These are phyloP conservation scores for Schwanniomyces vanrijiae DNA, from an alignment of 805 yeast genomes.

Conservation along the genomic window DNA sequence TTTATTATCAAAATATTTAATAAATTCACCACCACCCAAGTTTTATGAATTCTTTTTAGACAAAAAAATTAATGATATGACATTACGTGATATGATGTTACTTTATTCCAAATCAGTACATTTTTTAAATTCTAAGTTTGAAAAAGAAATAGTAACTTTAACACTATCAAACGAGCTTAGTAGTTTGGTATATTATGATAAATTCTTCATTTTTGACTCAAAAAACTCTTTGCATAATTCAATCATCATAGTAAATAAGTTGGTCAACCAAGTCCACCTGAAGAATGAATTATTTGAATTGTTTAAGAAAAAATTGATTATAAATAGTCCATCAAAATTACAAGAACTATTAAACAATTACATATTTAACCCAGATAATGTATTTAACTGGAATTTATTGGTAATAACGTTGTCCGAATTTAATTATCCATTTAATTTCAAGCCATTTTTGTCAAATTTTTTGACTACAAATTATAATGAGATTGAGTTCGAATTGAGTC, in stretches of 20 bases:
- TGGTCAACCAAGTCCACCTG: slow-evolving; percentile 17
- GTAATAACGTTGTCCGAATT: slow-evolving; percentile 49
- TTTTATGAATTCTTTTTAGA: slow-evolving; percentile 20
- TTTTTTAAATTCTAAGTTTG: slow-evolving; percentile 18
- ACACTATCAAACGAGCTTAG: slow-evolving; percentile 39
- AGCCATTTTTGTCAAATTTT: slow-evolving; percentile 15
- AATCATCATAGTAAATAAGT: slow-evolving; percentile 51
- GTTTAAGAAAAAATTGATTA: slow-evolving; percentile 48
- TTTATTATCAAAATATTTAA: slow-evolving; percentile 44
- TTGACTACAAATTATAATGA: slow-evolving; percentile 10
- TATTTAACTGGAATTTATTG: slow-evolving; percentile 46
- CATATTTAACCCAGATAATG: slow-evolving; percentile 39
- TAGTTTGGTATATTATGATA: slow-evolving; percentile 15
- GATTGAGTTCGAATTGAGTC: slow-evolving; percentile 16
- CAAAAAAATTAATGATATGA: slow-evolving; percentile 11
- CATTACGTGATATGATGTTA: slow-evolving; percentile 17
- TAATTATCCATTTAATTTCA: slow-evolving; percentile 19
- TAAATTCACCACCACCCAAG: slow-evolving; percentile 42
- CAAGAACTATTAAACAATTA: slow-evolving; percentile 52
- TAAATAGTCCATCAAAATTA: slow-evolving; percentile 50
- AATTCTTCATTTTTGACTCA: slow-evolving; percentile 28
- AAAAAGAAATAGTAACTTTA: slow-evolving; percentile 25
- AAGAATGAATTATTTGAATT: slow-evolving; percentile 34
- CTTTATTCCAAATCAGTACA: slow-evolving; percentile 24
- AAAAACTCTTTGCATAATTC: slow-evolving; percentile 51